These are phyloP conservation scores for Fusarium globosum DNA, from an alignment of 2,329 filamentous ascomycete species.

Conservation along the genomic window DNA sequence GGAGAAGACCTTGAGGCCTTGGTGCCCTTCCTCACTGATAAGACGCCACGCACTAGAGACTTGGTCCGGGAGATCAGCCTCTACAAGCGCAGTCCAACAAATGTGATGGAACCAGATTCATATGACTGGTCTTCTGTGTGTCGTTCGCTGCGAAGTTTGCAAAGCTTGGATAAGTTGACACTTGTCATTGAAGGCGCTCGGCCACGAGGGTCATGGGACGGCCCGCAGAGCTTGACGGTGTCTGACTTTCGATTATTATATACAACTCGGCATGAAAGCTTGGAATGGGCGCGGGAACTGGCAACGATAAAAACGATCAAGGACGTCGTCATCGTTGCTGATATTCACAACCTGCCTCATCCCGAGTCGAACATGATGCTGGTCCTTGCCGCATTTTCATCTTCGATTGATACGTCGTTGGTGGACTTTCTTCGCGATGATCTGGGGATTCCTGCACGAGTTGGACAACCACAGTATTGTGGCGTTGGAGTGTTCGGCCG, in stretches of 20 bases:
- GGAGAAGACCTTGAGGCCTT: conserved; percentile 69
- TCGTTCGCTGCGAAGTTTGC: conserved; percentile 55
- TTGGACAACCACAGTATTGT: conserved; percentile 41
- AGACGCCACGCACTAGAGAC: conserved; percentile 60
- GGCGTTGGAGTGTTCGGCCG: conserved; percentile 41
- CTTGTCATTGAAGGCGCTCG: conserved; percentile 68
- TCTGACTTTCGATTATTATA: conserved; percentile 60
- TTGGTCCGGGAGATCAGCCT: conserved; percentile 63
- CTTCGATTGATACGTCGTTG: conserved; percentile 67
- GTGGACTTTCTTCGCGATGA: conserved; percentile 60
- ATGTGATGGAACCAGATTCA: conserved; percentile 45
- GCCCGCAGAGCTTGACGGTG: conserved; percentile 57
- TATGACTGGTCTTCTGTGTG: conserved; percentile 67
- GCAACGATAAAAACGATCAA: conserved; percentile 60
- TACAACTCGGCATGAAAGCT: conserved; percentile 58
- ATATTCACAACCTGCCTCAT: conserved; percentile 65
- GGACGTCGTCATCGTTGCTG: conserved; percentile 62
- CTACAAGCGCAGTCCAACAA: conserved; percentile 66
- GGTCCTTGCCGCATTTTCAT: conserved; percentile 69
- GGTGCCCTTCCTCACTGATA: conserved; percentile 68
- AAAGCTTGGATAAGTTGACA: conserved; percentile 56
- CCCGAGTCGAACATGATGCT: conserved; percentile 65
- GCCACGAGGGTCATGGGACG: conserved; percentile 62
- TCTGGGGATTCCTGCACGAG: conserved; percentile 41
- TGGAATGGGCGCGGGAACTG: conserved; percentile 70